Conservation (phyloP, 768 basidiomycete genomes). For the Coprinellus micaceus region DNA sequence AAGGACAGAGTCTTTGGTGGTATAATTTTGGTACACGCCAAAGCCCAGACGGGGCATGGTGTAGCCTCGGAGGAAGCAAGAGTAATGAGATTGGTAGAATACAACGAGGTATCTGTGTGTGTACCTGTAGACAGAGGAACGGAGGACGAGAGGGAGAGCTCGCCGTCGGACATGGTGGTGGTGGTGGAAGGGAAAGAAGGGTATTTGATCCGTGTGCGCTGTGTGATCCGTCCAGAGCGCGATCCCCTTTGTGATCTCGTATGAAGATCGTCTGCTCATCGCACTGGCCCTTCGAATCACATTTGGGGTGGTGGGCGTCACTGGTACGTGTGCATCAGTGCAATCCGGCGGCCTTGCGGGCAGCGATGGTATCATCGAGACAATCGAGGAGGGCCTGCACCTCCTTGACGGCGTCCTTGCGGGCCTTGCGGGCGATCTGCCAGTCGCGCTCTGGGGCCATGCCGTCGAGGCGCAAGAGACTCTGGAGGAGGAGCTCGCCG, state of each 20-base stretch:
- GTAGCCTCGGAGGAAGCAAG: slow-evolving; percentile 33
- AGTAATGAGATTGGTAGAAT: background rate
- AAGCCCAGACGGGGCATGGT: slow-evolving; percentile 65
- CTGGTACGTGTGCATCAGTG: background rate
- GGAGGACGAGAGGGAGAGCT: background rate
- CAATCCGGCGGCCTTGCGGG: slow-evolving; percentile 5
- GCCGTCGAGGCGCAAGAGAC: slow-evolving; percentile 83
- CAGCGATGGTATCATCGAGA: slow-evolving; percentile 68
- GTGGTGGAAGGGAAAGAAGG: background rate
- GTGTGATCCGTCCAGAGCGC: background rate
- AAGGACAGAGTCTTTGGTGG: slow-evolving; percentile 49
- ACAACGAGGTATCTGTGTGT: background rate
- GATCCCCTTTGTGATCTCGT: background rate
- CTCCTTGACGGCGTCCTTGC: slow-evolving; percentile 83
- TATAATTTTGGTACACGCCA: slow-evolving; percentile 67
- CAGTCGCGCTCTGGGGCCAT: slow-evolving; percentile 71
- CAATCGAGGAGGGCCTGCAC: slow-evolving; percentile 81
- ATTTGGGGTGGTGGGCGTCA: background rate
- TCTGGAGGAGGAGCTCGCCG: slow-evolving; percentile 80
- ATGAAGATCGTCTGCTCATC: too few species aligned
- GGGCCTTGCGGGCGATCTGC: slow-evolving; percentile 70
- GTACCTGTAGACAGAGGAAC: background rate
- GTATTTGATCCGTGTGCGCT: background rate
- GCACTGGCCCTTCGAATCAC: too few species aligned
- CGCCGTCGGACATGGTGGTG: background rate